These are phyloP conservation scores for Tuber aestivum DNA, from an alignment of 495 filamentous ascomycete genomes.

Conservation along the genomic window DNA sequence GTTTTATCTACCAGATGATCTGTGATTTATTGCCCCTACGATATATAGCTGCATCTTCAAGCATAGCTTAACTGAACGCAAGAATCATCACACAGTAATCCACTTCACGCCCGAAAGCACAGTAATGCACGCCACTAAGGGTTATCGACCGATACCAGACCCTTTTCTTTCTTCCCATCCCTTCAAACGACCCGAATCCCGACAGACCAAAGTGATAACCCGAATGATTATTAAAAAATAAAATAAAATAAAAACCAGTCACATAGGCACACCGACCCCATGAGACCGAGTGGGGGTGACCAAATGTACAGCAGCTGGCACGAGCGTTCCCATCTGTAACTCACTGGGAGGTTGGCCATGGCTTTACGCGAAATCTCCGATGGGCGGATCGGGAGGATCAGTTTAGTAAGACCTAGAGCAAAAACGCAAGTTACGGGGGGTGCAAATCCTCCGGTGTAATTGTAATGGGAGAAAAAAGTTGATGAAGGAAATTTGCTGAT, in stretches of 20 bases:
- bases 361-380: not conserved
- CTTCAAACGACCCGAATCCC: not conserved
- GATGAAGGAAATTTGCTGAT: not conserved
- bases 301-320: not conserved
- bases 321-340: not conserved
- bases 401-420: not conserved
- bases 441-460: not conserved
- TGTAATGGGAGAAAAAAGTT: not conserved
- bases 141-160: not conserved
- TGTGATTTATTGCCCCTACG: not conserved
- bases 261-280: not conserved
- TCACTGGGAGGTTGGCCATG: not conserved
- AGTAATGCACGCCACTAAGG: not conserved
- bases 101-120: not conserved
- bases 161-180: not conserved
- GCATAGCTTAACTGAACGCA: not conserved
- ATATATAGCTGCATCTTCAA: not conserved
- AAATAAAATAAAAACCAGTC: not conserved
- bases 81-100: not conserved
- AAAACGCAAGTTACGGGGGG: not conserved
- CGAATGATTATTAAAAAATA: too few species aligned
- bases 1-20: not conserved
- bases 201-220: not conserved
- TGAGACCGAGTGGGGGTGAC: not conserved
- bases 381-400: not conserved